Evolutionary conservation across 371 early-diverging fungal species (phyloP).

Genomic region (Saksenaea vasiformis): DNA sequence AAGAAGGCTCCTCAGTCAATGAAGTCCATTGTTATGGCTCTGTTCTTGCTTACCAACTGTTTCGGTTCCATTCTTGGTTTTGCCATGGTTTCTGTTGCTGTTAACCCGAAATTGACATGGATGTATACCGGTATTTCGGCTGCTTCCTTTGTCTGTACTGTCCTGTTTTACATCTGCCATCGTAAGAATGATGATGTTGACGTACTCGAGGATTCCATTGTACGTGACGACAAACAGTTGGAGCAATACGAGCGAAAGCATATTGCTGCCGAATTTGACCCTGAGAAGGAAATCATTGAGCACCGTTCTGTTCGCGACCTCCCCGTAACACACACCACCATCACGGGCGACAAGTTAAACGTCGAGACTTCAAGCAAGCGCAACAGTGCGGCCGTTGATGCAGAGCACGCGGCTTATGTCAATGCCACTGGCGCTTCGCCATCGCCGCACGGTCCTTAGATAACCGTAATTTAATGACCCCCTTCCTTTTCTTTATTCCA

Average conservation of each 20-base stretch:
- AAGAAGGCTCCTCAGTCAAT: slow-evolving; percentile 75
- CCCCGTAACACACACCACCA: not conserved
- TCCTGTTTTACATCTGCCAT: slow-evolving; percentile 21
- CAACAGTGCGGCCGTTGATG: not conserved
- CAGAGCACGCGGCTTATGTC: not conserved
- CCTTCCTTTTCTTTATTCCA: not conserved
- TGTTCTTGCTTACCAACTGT: slow-evolving; percentile 74
- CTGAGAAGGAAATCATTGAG: slow-evolving; percentile 7
- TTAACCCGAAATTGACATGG: slow-evolving; percentile 70
- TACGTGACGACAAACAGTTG: slow-evolving; percentile 7
- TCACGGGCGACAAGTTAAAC: not conserved
- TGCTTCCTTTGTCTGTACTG: slow-evolving; percentile 18
- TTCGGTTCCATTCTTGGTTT: slow-evolving; percentile 67
- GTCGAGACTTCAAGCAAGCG: not conserved
- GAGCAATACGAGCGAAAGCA: not conserved
- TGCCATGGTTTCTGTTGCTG: slow-evolving; percentile 64
- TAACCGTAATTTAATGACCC: not conserved
- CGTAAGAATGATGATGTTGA: slow-evolving; percentile 19
- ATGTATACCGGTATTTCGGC: slow-evolving; percentile 57
- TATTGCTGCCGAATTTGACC: slow-evolving; percentile 4
- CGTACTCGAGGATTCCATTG: slow-evolving; percentile 24
- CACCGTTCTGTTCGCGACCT: not conserved
- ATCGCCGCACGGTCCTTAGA: not conserved
- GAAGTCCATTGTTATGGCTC: slow-evolving; percentile 77
- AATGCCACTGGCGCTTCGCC: not conserved